These are phyloP conservation scores for Zoysia matrella DNA, from an alignment of 202 grass and related monocot genomes.

Conservation along the genomic window DNA sequence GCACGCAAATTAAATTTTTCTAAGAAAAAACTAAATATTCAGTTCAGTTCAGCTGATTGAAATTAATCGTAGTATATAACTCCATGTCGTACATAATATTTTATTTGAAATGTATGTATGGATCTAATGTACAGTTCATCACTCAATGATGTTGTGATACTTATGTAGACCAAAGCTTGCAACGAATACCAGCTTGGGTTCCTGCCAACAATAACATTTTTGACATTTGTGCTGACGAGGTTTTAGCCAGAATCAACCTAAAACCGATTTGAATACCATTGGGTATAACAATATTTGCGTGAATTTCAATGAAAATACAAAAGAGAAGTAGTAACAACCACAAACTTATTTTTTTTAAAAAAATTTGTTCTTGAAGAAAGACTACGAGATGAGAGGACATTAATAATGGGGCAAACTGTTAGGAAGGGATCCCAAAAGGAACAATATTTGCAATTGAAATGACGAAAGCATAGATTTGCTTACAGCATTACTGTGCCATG, in stretches of 20 bases:
- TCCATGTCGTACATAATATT: too few relatives aligned
- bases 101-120: not conserved
- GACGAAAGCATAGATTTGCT: not conserved
- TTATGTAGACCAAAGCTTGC: not conserved
- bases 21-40: too few relatives aligned
- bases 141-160: not conserved
- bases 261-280: not conserved
- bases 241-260: not conserved
- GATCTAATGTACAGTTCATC: not conserved
- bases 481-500: not conserved
- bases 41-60: too few relatives aligned
- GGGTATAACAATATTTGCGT: not conserved
- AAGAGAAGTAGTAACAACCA: not conserved
- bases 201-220: not conserved
- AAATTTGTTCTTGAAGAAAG: not conserved
- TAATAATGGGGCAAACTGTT: not conserved
- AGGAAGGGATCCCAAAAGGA: not conserved
- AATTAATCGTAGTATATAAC: too few relatives aligned
- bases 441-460: conserved; percentile 7
- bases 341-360: not conserved
- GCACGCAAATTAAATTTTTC: too few relatives aligned
- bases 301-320: not conserved
- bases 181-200: not conserved
- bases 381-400: not conserved
- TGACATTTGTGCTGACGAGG: not conserved